Base-by-base conservation (phyloP, 202 grass and related monocot species). In the Hordeum pubiflorum region DNA sequence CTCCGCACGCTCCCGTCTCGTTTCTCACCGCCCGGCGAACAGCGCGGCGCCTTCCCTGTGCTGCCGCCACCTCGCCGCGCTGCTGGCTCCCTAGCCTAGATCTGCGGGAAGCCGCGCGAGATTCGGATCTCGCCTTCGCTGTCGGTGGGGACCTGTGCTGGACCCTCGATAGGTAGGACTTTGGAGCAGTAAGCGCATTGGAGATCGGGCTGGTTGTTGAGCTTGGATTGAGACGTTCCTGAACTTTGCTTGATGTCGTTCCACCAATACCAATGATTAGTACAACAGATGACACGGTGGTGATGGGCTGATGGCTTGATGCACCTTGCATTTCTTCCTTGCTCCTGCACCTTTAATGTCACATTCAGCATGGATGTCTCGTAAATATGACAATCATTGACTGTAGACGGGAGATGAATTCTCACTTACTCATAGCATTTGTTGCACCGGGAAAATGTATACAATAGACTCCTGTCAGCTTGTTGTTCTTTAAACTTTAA, bases 121-220 rank as follows among this genome's bases (percentile, higher is more conserved):
- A 46, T 57, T 60, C 64, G 83, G 88, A 86, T 89, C 83, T 86
- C 43, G 41, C 33, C 23, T 41, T 50, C 14, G 6, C 12, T 56
- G 74, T 69, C 52, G 68, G 74, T 68, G 74, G 48, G 2, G 23
- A 17, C 6, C 50, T 54, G 50, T 7, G 32, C 39, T 75, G 12
- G 71, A 67, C 24, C 2, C 41, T 31, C 0, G 8, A 32, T 50
- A 15, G 38, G 21, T 75, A 4, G 48, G 36, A 67, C 26, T 59
- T 66, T 69, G 72, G 56, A 22, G 20, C 65, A 7, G 10, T 32
- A 14, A 14, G 29, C 77, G 33, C 70, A 63, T 77, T 75, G 72
- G 31, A 41, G 21, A 66, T 60, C 20, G 61, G 39, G 12, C 4
- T 48, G 75, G 59, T 59, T 10, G 38, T 61, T 58, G 63, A 50